Percentiles rank a stretch among this genome's conserved stretches.
Conservation (phyloP, 805 yeast genomes). For the Lipomyces yamadae region DNA sequence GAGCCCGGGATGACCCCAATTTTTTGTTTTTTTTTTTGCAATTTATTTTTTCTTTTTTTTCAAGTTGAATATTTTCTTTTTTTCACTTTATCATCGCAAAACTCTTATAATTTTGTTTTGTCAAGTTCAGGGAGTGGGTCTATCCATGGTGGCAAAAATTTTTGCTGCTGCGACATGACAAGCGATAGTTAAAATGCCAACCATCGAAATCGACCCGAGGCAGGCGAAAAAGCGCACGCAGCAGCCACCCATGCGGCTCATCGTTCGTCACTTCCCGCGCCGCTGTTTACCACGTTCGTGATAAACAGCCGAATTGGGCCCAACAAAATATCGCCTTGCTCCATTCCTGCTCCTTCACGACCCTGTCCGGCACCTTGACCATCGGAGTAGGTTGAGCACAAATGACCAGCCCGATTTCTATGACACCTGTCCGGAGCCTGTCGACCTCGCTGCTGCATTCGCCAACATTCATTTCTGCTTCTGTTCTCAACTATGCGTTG, state of each 20-base stretch:
- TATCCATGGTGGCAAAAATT: too few relatives aligned
- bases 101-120: too few relatives aligned
- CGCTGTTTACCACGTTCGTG: neutral
- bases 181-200: too few relatives aligned
- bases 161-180: too few relatives aligned
- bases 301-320: neutral
- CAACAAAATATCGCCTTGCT: neutral
- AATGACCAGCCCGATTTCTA: conserved; percentile 4
- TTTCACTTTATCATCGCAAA: too few relatives aligned
- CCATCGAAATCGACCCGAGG: too few relatives aligned
- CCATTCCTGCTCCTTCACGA: neutral
- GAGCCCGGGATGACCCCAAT: conserved; percentile 50
- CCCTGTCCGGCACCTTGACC: neutral
- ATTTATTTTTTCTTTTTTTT: conserved; percentile 4
- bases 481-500: conserved; percentile 19
- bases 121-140: too few relatives aligned
- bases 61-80: neutral
- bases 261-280: neutral
- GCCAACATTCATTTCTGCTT: conserved; percentile 15
- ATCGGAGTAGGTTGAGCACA: neutral
- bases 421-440: neutral
- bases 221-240: too few relatives aligned
- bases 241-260: neutral
- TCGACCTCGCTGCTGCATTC: conserved; percentile 15
- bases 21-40: conserved; percentile 23